Base-by-base conservation (phyloP, 805 yeast species). In the Wickerhamiella bombiphila region DNA sequence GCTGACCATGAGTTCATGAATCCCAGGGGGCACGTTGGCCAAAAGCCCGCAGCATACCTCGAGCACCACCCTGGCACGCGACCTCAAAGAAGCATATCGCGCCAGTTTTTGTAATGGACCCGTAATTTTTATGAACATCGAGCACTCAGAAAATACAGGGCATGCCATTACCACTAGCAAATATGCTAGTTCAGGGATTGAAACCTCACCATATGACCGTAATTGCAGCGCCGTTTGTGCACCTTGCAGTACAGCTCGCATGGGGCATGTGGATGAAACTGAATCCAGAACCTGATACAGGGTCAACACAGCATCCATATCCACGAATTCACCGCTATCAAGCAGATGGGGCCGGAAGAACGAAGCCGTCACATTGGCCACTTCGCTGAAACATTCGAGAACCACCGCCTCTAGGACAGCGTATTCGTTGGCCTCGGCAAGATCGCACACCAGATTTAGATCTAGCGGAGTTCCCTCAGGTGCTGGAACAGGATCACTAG, bases 41-140 rank as follows among this genome's bases (percentile, higher is more conserved):
- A 85, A 48, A 5, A 77, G 60, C 0, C 95, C 94, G 26, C 82
- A 59, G 2, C 72, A 59, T 29, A 85, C 63, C 51, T 80, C 80
- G 18, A 76, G 53, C 3, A 86, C 63, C 36, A 80, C 86, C 49
- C 78, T 76, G n/a, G 78, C 68, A 3, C 53, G 44, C 2, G 50
- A 40, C 6, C 54, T 43, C 18, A 49, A 35, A 14, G 52, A 41
- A 2, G 53, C 43, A 32, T 49, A 50, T 14, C 51, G 37, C 5
- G 46, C 49, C 4, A 50, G 47, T 29, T 49, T 49, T 36, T 50
- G 54, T 35, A 44, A 38, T 3, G 54, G 54, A 14, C 54, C 54
- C 4, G 51, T 48, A n/a, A 50, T 38, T 24, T 48, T 50, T 3
- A 53, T 49, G 41, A 50, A 50, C 54, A 50, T 50, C 5, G 54